Conservation (phyloP, 192 early-diverging fungal genomes). For the Backusella psychrophila region DNA sequence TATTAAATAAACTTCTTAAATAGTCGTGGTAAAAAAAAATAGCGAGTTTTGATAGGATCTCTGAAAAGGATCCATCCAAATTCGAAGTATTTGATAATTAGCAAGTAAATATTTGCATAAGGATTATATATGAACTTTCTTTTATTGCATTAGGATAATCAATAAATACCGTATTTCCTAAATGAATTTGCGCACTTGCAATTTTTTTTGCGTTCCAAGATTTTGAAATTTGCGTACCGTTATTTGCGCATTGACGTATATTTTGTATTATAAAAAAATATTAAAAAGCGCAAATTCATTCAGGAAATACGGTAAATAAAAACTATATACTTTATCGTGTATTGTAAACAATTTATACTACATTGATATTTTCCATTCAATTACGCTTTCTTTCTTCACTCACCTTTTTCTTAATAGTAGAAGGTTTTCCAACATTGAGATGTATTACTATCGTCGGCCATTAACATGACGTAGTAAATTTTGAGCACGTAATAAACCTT, state of each 20-base stretch:
- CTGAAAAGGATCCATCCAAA: not conserved
- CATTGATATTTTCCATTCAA: not conserved
- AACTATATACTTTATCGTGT: not conserved
- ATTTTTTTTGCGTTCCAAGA: too few species aligned
- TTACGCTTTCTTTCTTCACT: not conserved
- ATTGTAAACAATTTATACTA: not conserved
- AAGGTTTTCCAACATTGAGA: not conserved
- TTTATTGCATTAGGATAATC: not conserved
- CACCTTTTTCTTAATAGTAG: not conserved
- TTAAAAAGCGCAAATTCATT: too few species aligned
- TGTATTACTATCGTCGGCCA: not conserved
- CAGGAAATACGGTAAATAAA: too few species aligned
- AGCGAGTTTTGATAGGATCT: not conserved
- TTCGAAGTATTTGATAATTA: not conserved
- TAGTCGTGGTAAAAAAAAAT: not conserved
- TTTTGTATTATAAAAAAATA: too few species aligned
- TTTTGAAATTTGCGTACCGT: too few species aligned
- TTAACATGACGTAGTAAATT: too few species aligned
- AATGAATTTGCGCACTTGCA: too few species aligned
- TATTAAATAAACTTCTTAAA: not conserved
- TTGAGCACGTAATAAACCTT: too few species aligned
- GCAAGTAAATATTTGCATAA: not conserved
- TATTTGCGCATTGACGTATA: too few species aligned
- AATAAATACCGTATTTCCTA: too few species aligned
- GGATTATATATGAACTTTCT: not conserved